phyloP scores from a whole-genome alignment of 169 alveolate species.

The Eimeria sp. region DNA sequence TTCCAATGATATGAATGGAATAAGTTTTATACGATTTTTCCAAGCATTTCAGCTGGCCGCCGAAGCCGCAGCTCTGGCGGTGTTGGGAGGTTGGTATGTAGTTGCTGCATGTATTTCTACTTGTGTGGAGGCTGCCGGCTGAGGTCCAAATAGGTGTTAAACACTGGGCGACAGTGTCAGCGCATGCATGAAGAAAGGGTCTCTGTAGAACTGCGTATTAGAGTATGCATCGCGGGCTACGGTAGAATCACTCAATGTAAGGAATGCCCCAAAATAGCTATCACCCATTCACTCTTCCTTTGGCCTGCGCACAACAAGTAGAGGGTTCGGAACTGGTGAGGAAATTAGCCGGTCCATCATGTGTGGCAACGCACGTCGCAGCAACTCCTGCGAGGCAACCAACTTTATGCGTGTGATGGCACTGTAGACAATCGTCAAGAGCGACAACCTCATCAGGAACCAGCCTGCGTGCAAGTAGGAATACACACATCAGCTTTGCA shows the following conservation, averaged over 20 bases:
- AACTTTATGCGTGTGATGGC: background rate
- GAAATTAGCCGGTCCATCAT: background rate
- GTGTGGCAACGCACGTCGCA: constrained; percentile 9
- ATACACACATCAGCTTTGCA: too few species aligned
- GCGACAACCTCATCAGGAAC: background rate
- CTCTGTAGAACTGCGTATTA: background rate
- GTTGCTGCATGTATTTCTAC: background rate
- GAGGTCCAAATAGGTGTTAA: background rate
- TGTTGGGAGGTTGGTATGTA: background rate
- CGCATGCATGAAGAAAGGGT: background rate
- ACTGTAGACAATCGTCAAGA: background rate
- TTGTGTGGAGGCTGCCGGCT: background rate
- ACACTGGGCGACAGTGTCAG: background rate
- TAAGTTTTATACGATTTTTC: background rate
- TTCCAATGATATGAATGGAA: background rate
- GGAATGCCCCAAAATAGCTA: background rate
- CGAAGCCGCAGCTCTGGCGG: background rate
- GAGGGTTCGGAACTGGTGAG: background rate
- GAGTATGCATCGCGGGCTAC: too few species aligned
- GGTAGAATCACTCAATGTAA: background rate
- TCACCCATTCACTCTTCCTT: background rate
- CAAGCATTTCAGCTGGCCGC: background rate
- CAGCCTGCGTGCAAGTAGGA: background rate
- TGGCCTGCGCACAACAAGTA: background rate
- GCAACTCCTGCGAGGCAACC: background rate